Base-by-base conservation (phyloP, 2,329 filamentous ascomycete genomes). In the Raffaelea deltoideospora region DNA sequence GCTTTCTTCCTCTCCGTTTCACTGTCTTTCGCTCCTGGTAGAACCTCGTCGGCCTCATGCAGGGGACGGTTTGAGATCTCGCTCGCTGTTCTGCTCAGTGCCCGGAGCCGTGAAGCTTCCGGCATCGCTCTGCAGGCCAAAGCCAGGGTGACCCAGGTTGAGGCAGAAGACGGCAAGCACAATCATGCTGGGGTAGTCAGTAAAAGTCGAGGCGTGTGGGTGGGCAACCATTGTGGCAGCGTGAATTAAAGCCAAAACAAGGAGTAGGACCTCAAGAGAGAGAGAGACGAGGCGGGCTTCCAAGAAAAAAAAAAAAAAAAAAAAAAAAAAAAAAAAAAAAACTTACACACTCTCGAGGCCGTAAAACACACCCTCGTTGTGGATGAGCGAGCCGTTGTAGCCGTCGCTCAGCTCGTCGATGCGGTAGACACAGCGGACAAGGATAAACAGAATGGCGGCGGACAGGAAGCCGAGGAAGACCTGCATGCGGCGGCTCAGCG, bases 381-480 rank as follows among this genome's bases (percentile, higher is more conserved):
- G n/a, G 29, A 77, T 69, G 38, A 78, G 51, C 6, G 58, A 50
- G 0, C 72, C 74, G 20, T 52, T 48, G 58, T 75, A 81, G 2
- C 76, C 76, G 28, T 74, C 58, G 42, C 66, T 70, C 41, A 81
- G 52, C 54, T 82, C 77, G 10, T 72, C 71, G 30, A 78, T 72
- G 37, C 77, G 64, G 51, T 74, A 47, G 33, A 42, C 28, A 43
- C 69, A 76, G 14, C 77, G 61, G 4, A 67, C 64, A 28, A 79
- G 65, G 44, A 81, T 74, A 31, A 68, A 57, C 3, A 76, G 35
- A 3, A 76, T 72, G 1, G 73, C 67, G 2, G 69, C 47, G 1
- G 56, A 51, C 10, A 78, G 53, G 31, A 65, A 69, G 2, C 52
- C 45, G 11, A 74, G 55, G 48, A 77, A 79, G 10, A 59, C 10